Evolutionary conservation across 345 rosid species (phyloP).

Genomic region (Jatropha curcas): DNA sequence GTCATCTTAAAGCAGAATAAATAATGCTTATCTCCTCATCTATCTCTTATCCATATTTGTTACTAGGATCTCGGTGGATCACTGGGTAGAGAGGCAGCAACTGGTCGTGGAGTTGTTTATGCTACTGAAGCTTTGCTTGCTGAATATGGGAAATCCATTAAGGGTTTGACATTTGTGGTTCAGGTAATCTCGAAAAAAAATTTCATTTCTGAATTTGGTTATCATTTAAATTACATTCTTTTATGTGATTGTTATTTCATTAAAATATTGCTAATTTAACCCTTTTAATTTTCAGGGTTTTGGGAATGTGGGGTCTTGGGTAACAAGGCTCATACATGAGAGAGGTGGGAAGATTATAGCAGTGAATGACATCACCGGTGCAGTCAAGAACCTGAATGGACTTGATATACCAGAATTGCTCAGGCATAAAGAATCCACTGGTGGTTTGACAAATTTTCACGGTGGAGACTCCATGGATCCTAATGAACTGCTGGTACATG

Average conservation of each 20-base stretch:
- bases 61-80: conserved; percentile 98
- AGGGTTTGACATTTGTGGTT: conserved; percentile 79
- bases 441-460: conserved; percentile 58
- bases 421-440: conserved; percentile 59
- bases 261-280: neutral
- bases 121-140: conserved; percentile 93
- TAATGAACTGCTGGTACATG: conserved; percentile 66
- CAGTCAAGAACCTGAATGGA: conserved; percentile 79
- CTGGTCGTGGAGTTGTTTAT: conserved; percentile 90
- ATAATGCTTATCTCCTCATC: neutral
- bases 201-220: neutral
- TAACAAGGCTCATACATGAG: conserved; percentile 78
- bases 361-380: conserved; percentile 92
- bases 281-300: conserved; percentile 71
- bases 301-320: conserved; percentile 98
- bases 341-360: conserved; percentile 92
- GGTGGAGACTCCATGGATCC: conserved; percentile 79
- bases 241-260: neutral
- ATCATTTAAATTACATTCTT: neutral
- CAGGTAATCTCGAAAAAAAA: conserved; percentile 52
- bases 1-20: neutral
- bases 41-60: neutral
- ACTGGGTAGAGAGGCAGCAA: conserved; percentile 96
- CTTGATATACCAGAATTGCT: conserved; percentile 61
- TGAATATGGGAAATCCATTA: conserved; percentile 74